Base-by-base conservation (phyloP, 805 yeast species). In the Hanseniaspora guilliermondii region DNA sequence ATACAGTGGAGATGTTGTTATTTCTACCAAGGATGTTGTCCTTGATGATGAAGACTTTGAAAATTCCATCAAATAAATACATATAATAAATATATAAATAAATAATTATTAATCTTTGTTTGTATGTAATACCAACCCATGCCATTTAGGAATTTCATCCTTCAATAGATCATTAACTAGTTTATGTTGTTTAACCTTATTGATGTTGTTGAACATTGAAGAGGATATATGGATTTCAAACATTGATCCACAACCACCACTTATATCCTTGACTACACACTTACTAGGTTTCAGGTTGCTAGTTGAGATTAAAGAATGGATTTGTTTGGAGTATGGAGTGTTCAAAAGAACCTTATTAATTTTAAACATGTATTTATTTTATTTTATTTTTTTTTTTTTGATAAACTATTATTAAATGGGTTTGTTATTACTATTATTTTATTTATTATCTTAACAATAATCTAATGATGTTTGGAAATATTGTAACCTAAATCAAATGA, bases 161-260 rank as follows among this genome's bases (percentile, higher is more conserved):
- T 83, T 81, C 61, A 93, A 72, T 2, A 81, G 73, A 53, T 79
- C 78, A 68, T 93, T 91, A 16, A 93, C 97, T 60, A 91, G 67
- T 57, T 96, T 76, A 64, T 93, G 98, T 67, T 93, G 98, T 64
- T 88, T 89, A 59, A 93, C 75, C 81, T 87, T 87, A 1, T 86
- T 72, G 44, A 86, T 64, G 0, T 95, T 95, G 60, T 84, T 79
- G 69, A 93, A 93, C 62, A 78, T 71, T 1, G 73, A 74, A 53
- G 93, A 81, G 46, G 81, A 84, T 17, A 93, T 77, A 56, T 75
- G 71, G 49, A 93, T 91, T 47, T 95, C 87, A 70, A 87, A 93
- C 98, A 93, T 93, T 6, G 97, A 88, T 0, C 98, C 98, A 69
- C 98, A 93, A 0, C 98, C 98, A 19, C 91, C 97, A 27, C 93